Evolutionary conservation across 2,329 filamentous ascomycete genomes (phyloP), one percentile per base, ranked within the genome.

Genomic region (Pezizomycotina sp.): DNA sequence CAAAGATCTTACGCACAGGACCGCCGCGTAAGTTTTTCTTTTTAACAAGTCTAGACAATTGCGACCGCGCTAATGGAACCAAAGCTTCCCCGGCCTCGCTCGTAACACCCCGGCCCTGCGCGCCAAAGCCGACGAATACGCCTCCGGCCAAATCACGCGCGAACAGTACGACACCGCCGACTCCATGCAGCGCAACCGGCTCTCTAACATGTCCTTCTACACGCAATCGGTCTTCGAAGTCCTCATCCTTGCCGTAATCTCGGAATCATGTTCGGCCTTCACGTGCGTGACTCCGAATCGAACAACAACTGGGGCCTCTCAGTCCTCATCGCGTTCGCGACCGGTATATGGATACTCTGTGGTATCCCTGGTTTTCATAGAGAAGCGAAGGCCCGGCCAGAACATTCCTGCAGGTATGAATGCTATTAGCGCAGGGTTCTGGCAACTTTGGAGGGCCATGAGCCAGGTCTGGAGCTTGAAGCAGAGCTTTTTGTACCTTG

Each of bases 271-370:
- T 74, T 72, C 38, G 68, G 58, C 0, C 49, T 78, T 28, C 50
- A 68, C 29, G 73, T 75, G 26, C 68, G 73, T 42, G 67, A 61
- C 4, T 69, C 65, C 47, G 54, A 59, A 4, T 63, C 58, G 4
- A 69, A 71, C 49, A 78, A 78, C 52, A 76, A 74, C 45, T 74
- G 69, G 67, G 74, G 71, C 0, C 52, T 76, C 2, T 70, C 64
- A 4, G 71, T 77, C 0, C 60, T 76, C 7, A 70, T 77, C 34
- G 71, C 73, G 0, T 76, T 76, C 47, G 68, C 65, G 1, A 71
- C n/a, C n/a, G n/a, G n/a, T n/a, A n/a, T n/a, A n/a, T n/a, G n/a
- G n/a, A n/a, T n/a, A n/a, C n/a, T n/a, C n/a, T n/a, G n/a, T n/a
- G n/a, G n/a, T n/a, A n/a, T n/a, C n/a, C n/a, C n/a, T n/a, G n/a